Evolutionary conservation across 768 basidiomycete species (phyloP), one percentile per base, ranked within the genome.

Genomic region (Suillus subluteus): DNA sequence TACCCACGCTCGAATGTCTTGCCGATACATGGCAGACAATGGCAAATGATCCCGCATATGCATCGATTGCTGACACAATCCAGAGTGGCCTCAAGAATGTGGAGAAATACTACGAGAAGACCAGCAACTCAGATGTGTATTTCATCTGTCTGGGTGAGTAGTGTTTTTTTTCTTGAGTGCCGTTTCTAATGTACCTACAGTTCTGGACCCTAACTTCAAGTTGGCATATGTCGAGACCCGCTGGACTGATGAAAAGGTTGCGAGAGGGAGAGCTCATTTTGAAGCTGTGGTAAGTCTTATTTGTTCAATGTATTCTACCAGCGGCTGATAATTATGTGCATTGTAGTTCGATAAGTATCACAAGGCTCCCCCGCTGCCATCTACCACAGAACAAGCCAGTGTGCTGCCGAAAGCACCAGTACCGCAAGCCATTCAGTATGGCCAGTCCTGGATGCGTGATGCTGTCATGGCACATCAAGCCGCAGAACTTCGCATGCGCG

Each of bases 161-260:
- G 35, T 6, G 30, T 35, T 23, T n/a, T 12, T 48, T 23, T 48
- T 6, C 46, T 48, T 9, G n/a, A 48, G 21, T 48, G 3, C 46
- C 6, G 11, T n/a, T 9, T 48, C 46, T 75, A n/a, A 66, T 76
- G 63, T 46, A 65, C 54, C 72, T 75, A 63, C 58, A 67, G 54
- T 64, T 7, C 50, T 55, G 0, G 35, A 64, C 32, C 50, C 63
- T 21, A 55, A 50, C 15, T 40, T 30, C 52, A 64, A 64, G 32
- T 55, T 64, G n/a, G 50, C 63, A 8, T 64, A 64, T 8, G 21
- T 55, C 11, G 44, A 64, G 11, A 48, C 3, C n/a, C 11, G n/a
- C 1, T 48, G 46, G n/a, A 48, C 3, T 23, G n/a, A 23, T 11
- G 4, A 9, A 4, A 48, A 48, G 11, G 46, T 48, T 48, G 46